Evolutionary conservation across 2,329 filamentous ascomycete genomes (phyloP), one percentile per base, ranked within the genome.

Genomic region (Phaeosphaeriaceae sp.): DNA sequence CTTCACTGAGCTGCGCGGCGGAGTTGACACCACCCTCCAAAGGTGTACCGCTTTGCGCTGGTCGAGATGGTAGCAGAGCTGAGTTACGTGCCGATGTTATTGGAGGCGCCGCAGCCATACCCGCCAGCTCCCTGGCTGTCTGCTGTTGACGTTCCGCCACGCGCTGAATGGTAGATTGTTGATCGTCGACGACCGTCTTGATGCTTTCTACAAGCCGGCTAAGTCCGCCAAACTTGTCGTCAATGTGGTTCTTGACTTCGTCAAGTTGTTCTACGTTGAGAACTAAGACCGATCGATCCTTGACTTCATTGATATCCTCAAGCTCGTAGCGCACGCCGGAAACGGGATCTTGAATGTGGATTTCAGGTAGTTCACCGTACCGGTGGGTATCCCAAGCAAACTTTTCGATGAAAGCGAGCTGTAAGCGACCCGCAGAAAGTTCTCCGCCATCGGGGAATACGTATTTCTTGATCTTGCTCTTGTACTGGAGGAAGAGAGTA

Each of bases 341-440:
- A 2, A 97, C 86, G 0, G 93, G 90, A 75, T 99, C 95, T 76
- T 99, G 95, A 17, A 99, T 95, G 76, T 99, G 97, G 17, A 99
- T 98, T 69, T 99, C 95, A 0, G 95, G 95, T 47, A 99, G 81
- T 74, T 99, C 95, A 7, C 95, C 95, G 70, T 97, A 96, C 60
- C 92, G 90, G 68, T 98, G 93, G 0, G 94, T 97, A 69, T 97
- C 98, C 93, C 96, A 99, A 0, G 94, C 95, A 74, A 99, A 99
- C 75, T 97, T 99, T 68, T 99, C 95, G 68, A 99, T 99, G 69
- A 99, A 99, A 0, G 95, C 94, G 25, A 99, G 85, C 76, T 99
- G 94, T 57, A 99, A 79, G 22, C 93, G 87, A 1, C 93, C 93
- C 58, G 97, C 89, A 2, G 92, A 94, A 11, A 99, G 83, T 61